A percentile compares a stretch with the other conserved stretches of the same genome.
Evolutionary conservation across 2,329 filamentous ascomycete species (phyloP).

Genomic region (Calonectria hawksworthii): DNA sequence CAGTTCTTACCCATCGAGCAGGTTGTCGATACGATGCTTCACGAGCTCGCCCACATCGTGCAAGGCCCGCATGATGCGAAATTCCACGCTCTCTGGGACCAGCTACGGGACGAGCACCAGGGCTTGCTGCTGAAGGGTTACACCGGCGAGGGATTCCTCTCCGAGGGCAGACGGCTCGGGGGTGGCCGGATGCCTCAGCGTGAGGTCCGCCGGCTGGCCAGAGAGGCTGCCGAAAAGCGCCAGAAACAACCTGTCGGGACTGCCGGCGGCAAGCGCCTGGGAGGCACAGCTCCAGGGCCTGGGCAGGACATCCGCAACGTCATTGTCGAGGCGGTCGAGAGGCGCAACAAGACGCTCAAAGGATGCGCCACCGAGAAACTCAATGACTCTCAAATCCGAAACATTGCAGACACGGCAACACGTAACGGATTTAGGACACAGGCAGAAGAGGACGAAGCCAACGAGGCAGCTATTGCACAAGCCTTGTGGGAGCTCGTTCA

Average conservation of each 20-base stretch:
- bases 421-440: conserved; percentile 84
- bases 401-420: conserved; percentile 74
- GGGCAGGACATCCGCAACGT: conserved; percentile 79
- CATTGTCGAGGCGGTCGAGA: conserved; percentile 79
- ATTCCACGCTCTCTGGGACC: conserved; percentile 91
- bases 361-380: conserved; percentile 83
- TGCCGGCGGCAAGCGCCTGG: conserved; percentile 80
- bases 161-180: conserved; percentile 80
- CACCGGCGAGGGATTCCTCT: conserved; percentile 90
- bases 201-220: conserved; percentile 82
- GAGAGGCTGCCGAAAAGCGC: conserved; percentile 81
- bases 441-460: conserved; percentile 90
- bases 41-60: conserved; percentile 92
- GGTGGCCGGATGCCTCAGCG: conserved; percentile 74
- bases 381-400: conserved; percentile 75
- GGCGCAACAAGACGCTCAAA: conserved; percentile 74
- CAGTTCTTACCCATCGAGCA: conserved; percentile 87
- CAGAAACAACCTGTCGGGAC: conserved; percentile 70
- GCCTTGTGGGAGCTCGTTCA: conserved; percentile 90
- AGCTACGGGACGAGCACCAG: conserved; percentile 88
- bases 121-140: conserved; percentile 84
- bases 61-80: conserved; percentile 85
- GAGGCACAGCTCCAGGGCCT: conserved; percentile 67
- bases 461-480: conserved; percentile 87
- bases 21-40: conserved; percentile 91